Percentiles rank a stretch among this genome's conserved stretches.
phyloP scores from a whole-genome alignment of 768 basidiomycete species.

The Leccinum imitatum region DNA sequence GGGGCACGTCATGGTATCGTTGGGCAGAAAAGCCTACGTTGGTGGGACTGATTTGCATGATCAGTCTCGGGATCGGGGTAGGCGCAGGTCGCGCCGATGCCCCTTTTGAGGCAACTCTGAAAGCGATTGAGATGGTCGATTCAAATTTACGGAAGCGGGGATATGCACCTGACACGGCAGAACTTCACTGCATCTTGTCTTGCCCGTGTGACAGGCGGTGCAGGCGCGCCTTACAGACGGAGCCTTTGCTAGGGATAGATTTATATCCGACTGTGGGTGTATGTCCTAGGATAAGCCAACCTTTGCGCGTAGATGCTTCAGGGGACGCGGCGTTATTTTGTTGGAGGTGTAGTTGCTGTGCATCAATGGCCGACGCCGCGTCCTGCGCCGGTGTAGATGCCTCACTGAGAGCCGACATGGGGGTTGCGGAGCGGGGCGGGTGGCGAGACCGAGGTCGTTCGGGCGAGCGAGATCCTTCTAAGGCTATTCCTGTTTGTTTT shows the following conservation, averaged over 20 bases:
- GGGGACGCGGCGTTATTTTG: constrained; percentile 35
- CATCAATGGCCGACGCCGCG: constrained; percentile 59
- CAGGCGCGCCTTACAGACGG: constrained; percentile 82
- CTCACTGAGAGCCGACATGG: constrained; percentile 77
- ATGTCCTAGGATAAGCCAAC: constrained; percentile 39
- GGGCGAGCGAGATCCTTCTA: constrained; percentile 27
- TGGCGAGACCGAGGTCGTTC: constrained; percentile 30
- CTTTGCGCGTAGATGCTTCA: constrained; percentile 50
- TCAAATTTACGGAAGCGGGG: constrained; percentile 7
- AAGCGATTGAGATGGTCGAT: constrained; percentile 7
- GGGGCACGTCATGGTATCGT: neutral
- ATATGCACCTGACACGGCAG: constrained; percentile 72
- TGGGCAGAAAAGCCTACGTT: constrained; percentile 19
- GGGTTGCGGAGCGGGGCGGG: constrained; percentile 42
- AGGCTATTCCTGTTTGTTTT: constrained; percentile 24
- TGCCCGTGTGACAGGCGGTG: constrained; percentile 78
- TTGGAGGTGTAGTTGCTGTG: constrained; percentile 48
- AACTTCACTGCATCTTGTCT: constrained; percentile 80
- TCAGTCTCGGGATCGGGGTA: constrained; percentile 77
- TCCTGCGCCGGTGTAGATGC: constrained; percentile 68
- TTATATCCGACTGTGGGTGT: constrained; percentile 12
- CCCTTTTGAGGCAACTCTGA: constrained; percentile 82
- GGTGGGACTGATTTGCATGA: constrained; percentile 38
- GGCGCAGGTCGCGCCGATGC: constrained; percentile 64
- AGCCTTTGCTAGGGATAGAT: constrained; percentile 57